Evolutionary conservation across 331 rosid species (phyloP), one percentile per base, ranked within the genome.

Genomic region (Cydonia oblonga): DNA sequence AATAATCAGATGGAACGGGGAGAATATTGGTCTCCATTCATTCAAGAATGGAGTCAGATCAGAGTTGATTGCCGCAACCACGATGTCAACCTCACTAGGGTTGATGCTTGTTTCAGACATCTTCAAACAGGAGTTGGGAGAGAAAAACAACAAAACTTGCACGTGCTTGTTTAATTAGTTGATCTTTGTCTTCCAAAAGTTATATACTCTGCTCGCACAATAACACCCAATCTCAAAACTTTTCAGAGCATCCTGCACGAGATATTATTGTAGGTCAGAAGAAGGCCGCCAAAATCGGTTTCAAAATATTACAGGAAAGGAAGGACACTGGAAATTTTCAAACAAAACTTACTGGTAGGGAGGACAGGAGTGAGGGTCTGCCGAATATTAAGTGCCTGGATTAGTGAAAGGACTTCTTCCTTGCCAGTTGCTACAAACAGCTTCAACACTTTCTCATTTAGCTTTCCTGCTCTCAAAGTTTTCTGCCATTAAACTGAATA

Each of bases 331-430:
- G 42, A 74, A 73, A 58, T 8, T 33, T 33, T n/a, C 59, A 72
- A 42, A 69, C 25, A 73, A n/a, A 65, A 86, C 97, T 83, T 90
- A 95, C 99, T 88, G 72, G 97, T 95, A 70, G 97, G 99, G 80
- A 95, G 87, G 60, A 91, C 97, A 68, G 96, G 99, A 75, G 78
- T 84, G 77, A 87, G 42, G 57, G 64, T 73, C 69, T 87, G 96
- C 76, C 70, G 90, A 80, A 95, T 90, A 81, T 95, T 90, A 42
- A 91, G 90, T 33, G 86, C 87, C 75, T 77, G 81, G 68, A 95
- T 87, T 64, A 90, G 74, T 54, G 97, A 85, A 77, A 89, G 87
- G 23, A 95, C 87, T 87, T 95, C 97, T 30, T 90, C 97, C 79
- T 88, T 95, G 76, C 96, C 97, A 13, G 93, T 85, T 35, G 92